phyloP scores from a whole-genome alignment of 805 yeast species.

The Metschnikowia santaceciliae region DNA sequence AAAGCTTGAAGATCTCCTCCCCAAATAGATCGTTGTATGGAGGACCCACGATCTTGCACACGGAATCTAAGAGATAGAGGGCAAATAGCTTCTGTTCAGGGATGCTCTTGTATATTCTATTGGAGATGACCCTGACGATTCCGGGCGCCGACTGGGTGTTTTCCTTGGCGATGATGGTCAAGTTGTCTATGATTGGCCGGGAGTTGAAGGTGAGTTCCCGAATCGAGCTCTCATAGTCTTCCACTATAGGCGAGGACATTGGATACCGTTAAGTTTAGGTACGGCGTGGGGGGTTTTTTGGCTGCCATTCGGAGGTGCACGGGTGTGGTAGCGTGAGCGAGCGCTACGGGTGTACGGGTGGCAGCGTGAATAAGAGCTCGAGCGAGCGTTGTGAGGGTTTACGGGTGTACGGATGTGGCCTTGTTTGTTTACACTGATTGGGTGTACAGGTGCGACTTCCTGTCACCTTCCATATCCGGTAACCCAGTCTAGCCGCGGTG shows the following conservation, averaged over 20 bases:
- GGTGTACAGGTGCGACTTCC: no score
- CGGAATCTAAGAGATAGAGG: conserved; percentile 82
- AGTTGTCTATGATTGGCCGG: conserved; percentile 78
- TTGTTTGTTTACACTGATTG: no score
- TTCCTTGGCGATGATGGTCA: conserved; percentile 85
- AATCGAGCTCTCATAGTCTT: conserved; percentile 68
- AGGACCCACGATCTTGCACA: conserved; percentile 83
- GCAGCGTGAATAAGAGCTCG: not conserved
- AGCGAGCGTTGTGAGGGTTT: no score
- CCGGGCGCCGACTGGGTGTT: conserved; percentile 72
- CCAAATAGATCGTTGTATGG: conserved; percentile 85
- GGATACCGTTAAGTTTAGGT: not conserved
- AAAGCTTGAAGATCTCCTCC: conserved; percentile 61
- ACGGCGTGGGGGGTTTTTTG: not conserved
- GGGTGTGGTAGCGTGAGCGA: not conserved
- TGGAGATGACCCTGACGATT: conserved; percentile 70
- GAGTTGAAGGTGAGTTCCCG: conserved; percentile 83
- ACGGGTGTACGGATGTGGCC: no score
- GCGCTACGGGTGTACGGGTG: not conserved
- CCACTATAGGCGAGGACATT: conserved; percentile 18
- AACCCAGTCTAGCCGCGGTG: conserved; percentile 14
- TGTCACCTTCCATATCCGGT: conserved; percentile 5
- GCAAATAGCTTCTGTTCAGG: conserved; percentile 84
- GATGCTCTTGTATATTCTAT: conserved; percentile 67
- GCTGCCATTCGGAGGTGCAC: conserved; percentile 2